Base-by-base conservation (phyloP, 179 eudicot species). In the Patellifolia procumbens region DNA sequence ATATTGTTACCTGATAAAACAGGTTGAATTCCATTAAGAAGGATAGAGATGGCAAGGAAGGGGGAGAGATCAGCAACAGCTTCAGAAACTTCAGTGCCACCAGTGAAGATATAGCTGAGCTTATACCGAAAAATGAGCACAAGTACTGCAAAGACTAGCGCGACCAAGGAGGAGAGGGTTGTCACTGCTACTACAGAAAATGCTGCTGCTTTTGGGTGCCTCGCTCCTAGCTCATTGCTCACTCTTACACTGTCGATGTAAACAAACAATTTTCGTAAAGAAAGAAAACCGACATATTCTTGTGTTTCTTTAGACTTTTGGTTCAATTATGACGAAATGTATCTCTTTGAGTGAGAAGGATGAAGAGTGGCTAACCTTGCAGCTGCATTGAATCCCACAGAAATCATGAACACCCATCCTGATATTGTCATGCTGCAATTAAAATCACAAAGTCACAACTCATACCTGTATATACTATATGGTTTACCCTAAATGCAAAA, bases 181-280 rank as follows among this genome's bases (percentile, higher is more conserved):
- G 89, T 86, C 58, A 81, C 87, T 69, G 84, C 80, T n/a, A 86
- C 78, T 10, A 88, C 89, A 8, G 89, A 68, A 52, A 88, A 84
- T 31, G 89, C 62, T 12, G 91, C 89, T 8, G 91, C 84, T 31
- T 86, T 88, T 3, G 91, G 91, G 28, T 88, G 91, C 17, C 79
- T 77, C 28, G 91, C 91, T 32, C 91, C 91, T 20, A 88, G 79
- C 79, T 88, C 91, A 73, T 88, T 88, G 80, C 89, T 80, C 51
- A 88, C 91, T 69, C 89, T 82, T 68, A 88, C 91, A 84, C 91
- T 88, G 78, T 32, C 19, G 39, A n/a, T 13, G n/a, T 63, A 73
- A 35, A 17, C 7, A 52, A 3, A 31, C n/a, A 56, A 56, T 7
- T 6, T 4, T 22, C 2, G 7, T 19, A 56, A 22, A 48, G 19